phyloP scores from a whole-genome alignment of 257 asterid species.

The Mitragyna speciosa region DNA sequence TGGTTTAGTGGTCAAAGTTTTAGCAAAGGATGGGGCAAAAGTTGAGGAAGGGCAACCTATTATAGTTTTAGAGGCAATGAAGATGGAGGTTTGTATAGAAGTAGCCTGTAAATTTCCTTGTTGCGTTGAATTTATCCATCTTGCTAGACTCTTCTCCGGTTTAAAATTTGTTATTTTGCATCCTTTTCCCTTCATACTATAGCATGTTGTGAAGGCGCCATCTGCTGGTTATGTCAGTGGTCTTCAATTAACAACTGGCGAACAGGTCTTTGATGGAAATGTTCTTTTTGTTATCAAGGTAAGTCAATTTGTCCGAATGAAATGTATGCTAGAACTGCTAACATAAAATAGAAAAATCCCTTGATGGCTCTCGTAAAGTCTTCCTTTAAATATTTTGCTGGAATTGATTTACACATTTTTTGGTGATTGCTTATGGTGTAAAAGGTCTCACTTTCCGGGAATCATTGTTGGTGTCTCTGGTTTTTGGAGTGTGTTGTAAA shows the following conservation, averaged over 20 bases:
- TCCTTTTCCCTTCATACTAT: conserved; percentile 19
- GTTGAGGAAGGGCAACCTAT: conserved; percentile 79
- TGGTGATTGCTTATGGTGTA: background rate
- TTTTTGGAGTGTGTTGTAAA: no score
- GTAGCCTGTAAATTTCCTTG: conserved; percentile 11
- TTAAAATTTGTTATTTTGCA: background rate
- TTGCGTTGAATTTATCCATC: conserved; percentile 5
- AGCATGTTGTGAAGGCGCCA: conserved; percentile 94
- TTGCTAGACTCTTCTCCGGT: conserved; percentile 14
- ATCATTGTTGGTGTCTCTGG: no score
- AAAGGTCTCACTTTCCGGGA: no score
- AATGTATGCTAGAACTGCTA: background rate
- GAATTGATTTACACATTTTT: background rate
- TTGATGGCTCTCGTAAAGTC: background rate
- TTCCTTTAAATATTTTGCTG: background rate
- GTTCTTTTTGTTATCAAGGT: conserved; percentile 70
- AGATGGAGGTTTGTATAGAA: conserved; percentile 78
- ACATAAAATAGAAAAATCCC: background rate
- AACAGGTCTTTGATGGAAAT: conserved; percentile 77
- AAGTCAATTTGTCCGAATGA: conserved; percentile 14
- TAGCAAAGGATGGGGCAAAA: conserved; percentile 65
- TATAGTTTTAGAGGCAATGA: conserved; percentile 93
- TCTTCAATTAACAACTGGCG: conserved; percentile 69
- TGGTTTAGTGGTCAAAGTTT: conserved; percentile 81
- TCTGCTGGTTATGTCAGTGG: conserved; percentile 62